A percentile compares a stretch with the other conserved stretches of the same genome.
Conservation (phyloP, 2,329 filamentous ascomycete species). For the Colletotrichum australisinense region DNA sequence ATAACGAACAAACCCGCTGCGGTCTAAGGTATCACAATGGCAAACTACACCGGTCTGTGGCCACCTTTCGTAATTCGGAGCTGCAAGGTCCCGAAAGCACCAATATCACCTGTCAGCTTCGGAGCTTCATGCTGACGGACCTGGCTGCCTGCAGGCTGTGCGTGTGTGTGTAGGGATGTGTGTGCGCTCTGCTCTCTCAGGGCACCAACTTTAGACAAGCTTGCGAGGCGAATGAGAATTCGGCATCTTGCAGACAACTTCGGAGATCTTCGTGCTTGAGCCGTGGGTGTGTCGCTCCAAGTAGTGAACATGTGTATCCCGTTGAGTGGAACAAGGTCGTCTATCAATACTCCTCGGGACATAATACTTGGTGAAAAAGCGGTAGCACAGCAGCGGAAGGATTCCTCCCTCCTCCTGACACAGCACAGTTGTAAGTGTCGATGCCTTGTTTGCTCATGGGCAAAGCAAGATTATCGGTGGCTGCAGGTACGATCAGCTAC, state of each 20-base stretch:
- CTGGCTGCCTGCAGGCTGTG: conserved; percentile 14
- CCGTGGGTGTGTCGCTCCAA: conserved; percentile 12
- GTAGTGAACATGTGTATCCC: conserved; percentile 23
- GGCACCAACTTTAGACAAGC: background rate
- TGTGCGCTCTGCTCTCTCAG: background rate
- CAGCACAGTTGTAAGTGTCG: background rate
- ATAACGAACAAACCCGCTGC: conserved; percentile 4
- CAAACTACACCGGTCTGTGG: background rate
- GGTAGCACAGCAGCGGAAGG: conserved; percentile 5
- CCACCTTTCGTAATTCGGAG: conserved; percentile 9
- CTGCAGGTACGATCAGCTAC: background rate
- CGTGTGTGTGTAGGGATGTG: too few relatives aligned
- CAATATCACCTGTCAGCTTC: conserved; percentile 8
- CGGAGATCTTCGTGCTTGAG: conserved; percentile 24
- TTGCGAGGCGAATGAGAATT: conserved; percentile 8
- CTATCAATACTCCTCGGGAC: background rate
- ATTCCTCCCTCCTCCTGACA: background rate
- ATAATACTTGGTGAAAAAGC: conserved; percentile 6
- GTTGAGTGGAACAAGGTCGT: conserved; percentile 5
- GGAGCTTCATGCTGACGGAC: conserved; percentile 5
- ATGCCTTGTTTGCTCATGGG: background rate
- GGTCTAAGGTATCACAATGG: background rate
- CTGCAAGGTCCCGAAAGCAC: conserved; percentile 34
- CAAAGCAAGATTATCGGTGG: background rate
- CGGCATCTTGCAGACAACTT: conserved; percentile 23